These are phyloP conservation scores for Wickerhamomyces subpelliculosus DNA, from an alignment of 805 yeast species.

Conservation along the genomic window DNA sequence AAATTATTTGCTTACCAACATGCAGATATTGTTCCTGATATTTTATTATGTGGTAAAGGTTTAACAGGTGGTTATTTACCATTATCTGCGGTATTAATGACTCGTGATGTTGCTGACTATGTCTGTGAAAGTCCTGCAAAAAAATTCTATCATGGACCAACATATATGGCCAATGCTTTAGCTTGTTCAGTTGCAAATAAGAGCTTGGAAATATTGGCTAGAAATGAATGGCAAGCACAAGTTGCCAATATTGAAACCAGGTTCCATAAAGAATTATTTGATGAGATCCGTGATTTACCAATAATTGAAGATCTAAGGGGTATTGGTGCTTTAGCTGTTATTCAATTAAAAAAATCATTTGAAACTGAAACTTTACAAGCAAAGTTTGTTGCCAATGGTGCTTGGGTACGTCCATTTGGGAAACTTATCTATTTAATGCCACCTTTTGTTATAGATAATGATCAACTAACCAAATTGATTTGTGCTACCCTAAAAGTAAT, in stretches of 20 bases:
- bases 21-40: constrained; percentile 19
- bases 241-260: background rate
- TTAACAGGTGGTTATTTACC: constrained; percentile 23
- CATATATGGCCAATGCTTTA: constrained; percentile 1
- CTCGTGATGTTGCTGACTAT: background rate
- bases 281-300: background rate
- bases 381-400: background rate
- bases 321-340: constrained; percentile 1
- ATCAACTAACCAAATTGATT: background rate
- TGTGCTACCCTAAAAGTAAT: background rate
- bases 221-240: background rate
- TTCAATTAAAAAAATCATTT: background rate
- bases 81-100: constrained; percentile 17
- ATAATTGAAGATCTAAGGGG: background rate
- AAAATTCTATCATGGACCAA: constrained; percentile 1
- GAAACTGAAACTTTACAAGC: background rate
- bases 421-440: constrained; percentile 1
- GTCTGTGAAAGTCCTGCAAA: background rate
- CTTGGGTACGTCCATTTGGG: constrained; percentile 1
- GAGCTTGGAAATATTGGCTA: background rate
- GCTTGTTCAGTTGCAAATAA: background rate
- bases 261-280: background rate
- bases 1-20: constrained; percentile 29
- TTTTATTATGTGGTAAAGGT: constrained; percentile 21
- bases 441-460: background rate